Percentiles rank a stretch among this genome's conserved stretches.
These are phyloP conservation scores for Camelina neglecta DNA, from an alignment of 345 rosid genomes.

Conservation along the genomic window DNA sequence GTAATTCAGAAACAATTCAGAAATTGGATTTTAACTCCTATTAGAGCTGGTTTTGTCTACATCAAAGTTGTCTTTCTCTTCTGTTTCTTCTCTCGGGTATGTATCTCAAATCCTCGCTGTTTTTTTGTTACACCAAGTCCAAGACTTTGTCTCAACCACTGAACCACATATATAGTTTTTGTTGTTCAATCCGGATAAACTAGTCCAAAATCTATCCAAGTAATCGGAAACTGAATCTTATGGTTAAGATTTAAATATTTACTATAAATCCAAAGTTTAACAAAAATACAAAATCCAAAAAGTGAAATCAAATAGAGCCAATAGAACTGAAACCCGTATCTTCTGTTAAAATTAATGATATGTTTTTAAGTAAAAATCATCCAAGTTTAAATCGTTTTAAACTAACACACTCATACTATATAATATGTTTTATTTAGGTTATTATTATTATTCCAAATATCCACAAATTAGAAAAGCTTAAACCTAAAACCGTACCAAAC, in stretches of 20 bases:
- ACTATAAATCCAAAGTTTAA: neutral
- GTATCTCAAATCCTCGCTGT: neutral
- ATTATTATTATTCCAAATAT: neutral
- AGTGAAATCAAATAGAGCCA: neutral
- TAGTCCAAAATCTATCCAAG: neutral
- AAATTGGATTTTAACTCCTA: constrained; percentile 50
- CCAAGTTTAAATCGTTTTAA: neutral
- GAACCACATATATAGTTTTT: neutral
- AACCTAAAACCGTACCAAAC: constrained; percentile 7
- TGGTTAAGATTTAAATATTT: neutral
- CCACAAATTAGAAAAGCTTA: neutral
- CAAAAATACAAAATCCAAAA: neutral
- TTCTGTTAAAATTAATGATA: neutral
- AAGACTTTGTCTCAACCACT: neutral
- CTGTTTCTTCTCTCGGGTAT: constrained; percentile 67
- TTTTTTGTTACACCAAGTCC: neutral
- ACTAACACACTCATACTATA: neutral
- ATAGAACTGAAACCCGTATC: neutral
- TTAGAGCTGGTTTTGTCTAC: constrained; percentile 56
- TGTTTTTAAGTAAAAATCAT: neutral
- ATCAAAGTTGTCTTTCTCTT: constrained; percentile 55
- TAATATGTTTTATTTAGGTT: neutral
- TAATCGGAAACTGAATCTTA: neutral
- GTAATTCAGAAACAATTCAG: constrained; percentile 59
- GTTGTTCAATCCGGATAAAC: neutral